Base-by-base conservation (phyloP, 208 protist species). In the Tritrichomonas foetus region DNA sequence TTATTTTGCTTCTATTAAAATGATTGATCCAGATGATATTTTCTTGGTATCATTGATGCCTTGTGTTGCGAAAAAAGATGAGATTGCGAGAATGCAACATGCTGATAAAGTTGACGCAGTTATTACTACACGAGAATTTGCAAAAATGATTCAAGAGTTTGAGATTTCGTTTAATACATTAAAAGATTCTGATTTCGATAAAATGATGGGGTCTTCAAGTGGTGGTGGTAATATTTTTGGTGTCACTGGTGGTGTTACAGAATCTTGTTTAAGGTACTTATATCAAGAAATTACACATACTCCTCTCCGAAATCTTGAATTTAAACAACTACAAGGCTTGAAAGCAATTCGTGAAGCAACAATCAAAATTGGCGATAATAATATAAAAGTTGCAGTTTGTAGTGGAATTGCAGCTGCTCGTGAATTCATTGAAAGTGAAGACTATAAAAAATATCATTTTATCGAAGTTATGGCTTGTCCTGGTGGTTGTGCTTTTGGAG, bases 201-300 rank as follows among this genome's bases (percentile, higher is more conserved):
- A 49, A 8, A 80, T 94, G 20, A 69, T 96, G 13, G 95, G 95
- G 20, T 61, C 93, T n/a, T 93, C 93, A 22, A 94, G 94, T 30
- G 95, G 95, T 8, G 94, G 94, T 27, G 94, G 25, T 49, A 66
- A 49, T 0, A 82, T 96, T n/a, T 96, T 96, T 64, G 94, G 93
- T 50, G 75, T 93, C 41, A 94, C 94, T 5, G 95, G 95, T 20
- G 95, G 95, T 80, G 95, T 96, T 30, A 96, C 95, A 94, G 95
- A 95, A 93, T 94, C 95, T 25, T 75, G 93, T 33, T 74, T 95
- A 14, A 66, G 94, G 22, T 78, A 47, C 47, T 27, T 47, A 14
- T 20, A 8, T 20, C 33, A 78, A 78, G 11, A 78, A 47, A 3
- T 78, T 8, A 78, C 25, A 22, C 55, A 64, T 64, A 20, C 8